Base-by-base conservation (phyloP, 768 basidiomycete genomes). In the Tephrocybe rancida region DNA sequence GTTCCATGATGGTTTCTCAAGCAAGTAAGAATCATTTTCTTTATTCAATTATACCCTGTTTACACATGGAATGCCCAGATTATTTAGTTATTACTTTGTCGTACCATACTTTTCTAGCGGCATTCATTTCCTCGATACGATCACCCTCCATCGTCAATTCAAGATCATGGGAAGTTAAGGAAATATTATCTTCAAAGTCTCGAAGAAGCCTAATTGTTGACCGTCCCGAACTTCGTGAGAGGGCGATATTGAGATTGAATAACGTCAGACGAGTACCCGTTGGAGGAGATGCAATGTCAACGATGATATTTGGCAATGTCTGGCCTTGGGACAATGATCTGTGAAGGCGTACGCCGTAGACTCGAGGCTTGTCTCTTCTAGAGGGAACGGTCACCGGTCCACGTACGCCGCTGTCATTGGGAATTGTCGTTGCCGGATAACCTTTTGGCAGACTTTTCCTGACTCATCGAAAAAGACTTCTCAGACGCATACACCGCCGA, bases 321-420 rank as follows among this genome's bases (percentile, higher is more conserved):
- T 76, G 74, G 0, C 75, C 76, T 58, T 77, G 75, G 0, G 67
- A 48, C 47, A 63, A 58, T 73, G 75, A 55, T 77, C 73, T 0
- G 72, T 76, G 57, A 77, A 76, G 0, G 72, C 72, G 48, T 73
- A 76, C 16, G 64, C 73, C 0, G 65, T n/a, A n/a, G n/a, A n/a
- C n/a, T n/a, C n/a, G n/a, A n/a, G n/a, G n/a, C n/a, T n/a, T n/a
- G n/a, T n/a, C n/a, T n/a, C n/a, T n/a, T n/a, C n/a, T n/a, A n/a
- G n/a, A n/a, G n/a, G n/a, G n/a, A n/a, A n/a, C n/a, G n/a, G n/a
- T n/a, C n/a, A n/a, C n/a, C n/a, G n/a, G n/a, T n/a, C n/a, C n/a
- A n/a, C n/a, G n/a, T n/a, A n/a, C n/a, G n/a, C n/a, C n/a, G n/a
- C n/a, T n/a, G n/a, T n/a, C n/a, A n/a, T n/a, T n/a, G n/a, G n/a